These are phyloP conservation scores for Saxophila tyrrhenica DNA, from an alignment of 495 filamentous ascomycete genomes.

Conservation along the genomic window DNA sequence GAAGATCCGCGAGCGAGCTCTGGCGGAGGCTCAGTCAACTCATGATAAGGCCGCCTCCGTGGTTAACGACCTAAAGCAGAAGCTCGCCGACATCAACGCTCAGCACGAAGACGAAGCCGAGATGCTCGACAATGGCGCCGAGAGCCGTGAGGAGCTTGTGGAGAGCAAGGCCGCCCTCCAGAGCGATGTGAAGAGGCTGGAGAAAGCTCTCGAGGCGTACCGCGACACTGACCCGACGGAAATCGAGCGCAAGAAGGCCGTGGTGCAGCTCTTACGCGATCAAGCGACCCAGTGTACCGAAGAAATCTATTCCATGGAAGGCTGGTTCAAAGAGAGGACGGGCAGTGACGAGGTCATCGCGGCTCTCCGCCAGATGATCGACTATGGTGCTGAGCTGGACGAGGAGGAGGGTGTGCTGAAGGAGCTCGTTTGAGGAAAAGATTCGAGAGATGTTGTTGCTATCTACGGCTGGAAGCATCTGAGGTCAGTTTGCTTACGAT, in stretches of 20 bases:
- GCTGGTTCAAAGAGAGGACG: constrained; percentile 34
- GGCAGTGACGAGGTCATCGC: constrained; percentile 43
- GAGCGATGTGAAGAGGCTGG: constrained; percentile 30
- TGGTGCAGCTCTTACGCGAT: constrained; percentile 30
- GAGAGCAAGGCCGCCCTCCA: constrained; percentile 23
- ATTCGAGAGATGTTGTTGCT: neutral
- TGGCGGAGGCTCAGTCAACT: constrained; percentile 44
- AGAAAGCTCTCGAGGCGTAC: constrained; percentile 36
- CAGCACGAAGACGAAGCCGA: constrained; percentile 34
- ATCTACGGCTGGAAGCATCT: neutral
- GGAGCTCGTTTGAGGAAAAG: constrained; percentile 30
- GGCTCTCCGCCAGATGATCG: constrained; percentile 39
- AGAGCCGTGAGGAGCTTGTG: constrained; percentile 28
- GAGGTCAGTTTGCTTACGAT: neutral
- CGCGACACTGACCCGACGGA: constrained; percentile 43
- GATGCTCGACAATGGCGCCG: constrained; percentile 21
- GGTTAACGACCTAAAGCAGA: constrained; percentile 33
- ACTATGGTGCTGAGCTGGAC: constrained; percentile 51
- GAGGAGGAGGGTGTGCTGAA: constrained; percentile 49
- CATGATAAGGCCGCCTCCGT: constrained; percentile 35
- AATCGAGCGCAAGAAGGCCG: constrained; percentile 40
- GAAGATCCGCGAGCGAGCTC: constrained; percentile 36
- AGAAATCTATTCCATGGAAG: constrained; percentile 38
- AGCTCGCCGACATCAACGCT: constrained; percentile 35
- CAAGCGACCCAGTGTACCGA: constrained; percentile 14